Evolutionary conservation across 768 basidiomycete genomes (phyloP).

Genomic region (Suillus discolor): DNA sequence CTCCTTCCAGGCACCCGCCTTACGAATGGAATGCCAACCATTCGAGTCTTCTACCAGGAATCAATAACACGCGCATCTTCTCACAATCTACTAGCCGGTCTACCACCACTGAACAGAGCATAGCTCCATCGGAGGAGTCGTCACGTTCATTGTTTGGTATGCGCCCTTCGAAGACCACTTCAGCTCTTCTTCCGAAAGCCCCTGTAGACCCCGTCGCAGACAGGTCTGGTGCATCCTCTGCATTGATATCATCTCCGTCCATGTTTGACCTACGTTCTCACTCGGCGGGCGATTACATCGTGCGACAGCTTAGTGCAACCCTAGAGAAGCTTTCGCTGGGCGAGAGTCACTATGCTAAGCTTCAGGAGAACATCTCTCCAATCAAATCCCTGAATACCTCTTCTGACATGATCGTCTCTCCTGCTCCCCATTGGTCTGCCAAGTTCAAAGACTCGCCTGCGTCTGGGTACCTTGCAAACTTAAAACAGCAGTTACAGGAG

Average conservation of each 20-base stretch:
- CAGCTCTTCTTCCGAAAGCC: background rate
- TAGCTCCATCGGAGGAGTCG: background rate
- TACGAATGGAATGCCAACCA: background rate
- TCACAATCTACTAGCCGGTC: background rate
- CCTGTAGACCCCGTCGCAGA: background rate
- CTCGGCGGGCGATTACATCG: background rate
- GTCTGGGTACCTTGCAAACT: background rate
- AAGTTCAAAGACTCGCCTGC: background rate
- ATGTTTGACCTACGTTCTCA: background rate
- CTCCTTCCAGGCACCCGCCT: background rate
- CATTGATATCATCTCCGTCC: background rate
- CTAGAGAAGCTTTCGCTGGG: background rate
- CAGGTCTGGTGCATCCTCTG: background rate
- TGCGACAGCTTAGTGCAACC: background rate
- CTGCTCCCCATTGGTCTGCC: background rate
- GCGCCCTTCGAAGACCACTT: background rate
- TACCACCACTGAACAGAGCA: background rate
- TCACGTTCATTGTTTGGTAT: background rate
- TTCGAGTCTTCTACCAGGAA: background rate
- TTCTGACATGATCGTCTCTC: conserved; percentile 1
- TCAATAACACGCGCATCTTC: background rate
- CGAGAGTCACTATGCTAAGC: background rate
- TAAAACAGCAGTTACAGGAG: background rate
- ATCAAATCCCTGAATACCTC: background rate
- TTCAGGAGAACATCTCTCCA: background rate